A percentile compares a stretch with the other conserved stretches of the same genome.
phyloP scores from a whole-genome alignment of 805 yeast species.

The Kodamaea sagamina region DNA sequence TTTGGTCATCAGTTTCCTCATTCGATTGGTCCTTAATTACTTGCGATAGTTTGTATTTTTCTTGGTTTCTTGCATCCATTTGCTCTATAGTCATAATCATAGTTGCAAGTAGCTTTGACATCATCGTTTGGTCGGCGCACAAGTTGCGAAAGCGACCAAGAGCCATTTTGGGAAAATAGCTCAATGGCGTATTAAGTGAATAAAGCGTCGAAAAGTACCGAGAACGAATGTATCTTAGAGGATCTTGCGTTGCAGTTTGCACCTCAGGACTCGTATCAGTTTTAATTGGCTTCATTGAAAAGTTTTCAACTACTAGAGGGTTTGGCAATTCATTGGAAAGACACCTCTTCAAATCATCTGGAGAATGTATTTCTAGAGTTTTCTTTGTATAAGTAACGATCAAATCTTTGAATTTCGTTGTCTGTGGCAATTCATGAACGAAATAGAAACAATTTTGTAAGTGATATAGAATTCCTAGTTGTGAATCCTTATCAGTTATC shows the following conservation, averaged over 20 bases:
- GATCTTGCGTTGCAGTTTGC: constrained; percentile 19
- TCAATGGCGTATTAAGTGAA: constrained; percentile 41
- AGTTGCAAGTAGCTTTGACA: constrained; percentile 26
- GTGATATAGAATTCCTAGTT: constrained; percentile 17
- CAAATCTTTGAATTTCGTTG: constrained; percentile 12
- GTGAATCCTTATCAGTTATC: constrained; percentile 16
- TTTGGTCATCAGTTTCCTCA: neutral
- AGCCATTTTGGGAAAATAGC: constrained; percentile 51
- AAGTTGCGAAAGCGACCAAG: constrained; percentile 47
- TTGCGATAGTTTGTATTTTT: constrained; percentile 28
- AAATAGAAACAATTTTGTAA: constrained; percentile 17
- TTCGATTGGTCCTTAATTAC: constrained; percentile 6
- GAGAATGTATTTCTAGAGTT: neutral
- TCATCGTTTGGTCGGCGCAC: constrained; percentile 24
- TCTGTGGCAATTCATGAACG: constrained; percentile 14
- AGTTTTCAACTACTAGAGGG: neutral
- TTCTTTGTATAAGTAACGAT: neutral
- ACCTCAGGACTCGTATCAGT: neutral
- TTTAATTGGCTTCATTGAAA: constrained; percentile 23
- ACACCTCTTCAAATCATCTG: constrained; percentile 1
- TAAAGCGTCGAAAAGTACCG: constrained; percentile 41
- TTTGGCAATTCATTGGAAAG: neutral
- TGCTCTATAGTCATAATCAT: constrained; percentile 36
- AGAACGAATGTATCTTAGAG: constrained; percentile 31
- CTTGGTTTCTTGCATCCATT: constrained; percentile 46